Percentiles rank a stretch among this genome's conserved stretches.
Conservation (phyloP, 495 filamentous ascomycete species). For the Penicillium angulare region DNA sequence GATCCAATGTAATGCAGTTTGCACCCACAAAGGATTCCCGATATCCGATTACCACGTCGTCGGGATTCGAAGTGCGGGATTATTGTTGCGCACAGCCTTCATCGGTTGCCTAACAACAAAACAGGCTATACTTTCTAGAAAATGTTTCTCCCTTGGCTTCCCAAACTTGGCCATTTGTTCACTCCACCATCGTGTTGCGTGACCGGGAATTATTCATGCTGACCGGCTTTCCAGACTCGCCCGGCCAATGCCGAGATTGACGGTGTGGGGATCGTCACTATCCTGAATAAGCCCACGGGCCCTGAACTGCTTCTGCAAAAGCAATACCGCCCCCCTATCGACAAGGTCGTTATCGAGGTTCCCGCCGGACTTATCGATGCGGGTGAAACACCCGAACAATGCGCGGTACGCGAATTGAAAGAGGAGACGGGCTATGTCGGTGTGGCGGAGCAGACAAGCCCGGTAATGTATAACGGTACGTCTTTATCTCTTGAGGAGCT, state of each 20-base stretch:
- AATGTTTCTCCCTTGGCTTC: not conserved
- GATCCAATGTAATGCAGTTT: not conserved
- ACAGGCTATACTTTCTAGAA: not conserved
- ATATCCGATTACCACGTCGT: not conserved
- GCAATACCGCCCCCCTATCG: slow-evolving; percentile 83
- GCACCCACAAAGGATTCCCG: too few species aligned
- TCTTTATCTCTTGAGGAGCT: too few species aligned
- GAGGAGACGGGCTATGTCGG: slow-evolving; percentile 95
- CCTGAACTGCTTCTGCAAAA: slow-evolving; percentile 81
- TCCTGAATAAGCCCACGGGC: slow-evolving; percentile 69
- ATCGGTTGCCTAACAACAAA: not conserved
- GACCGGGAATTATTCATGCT: not conserved
- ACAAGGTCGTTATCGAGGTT: slow-evolving; percentile 76
- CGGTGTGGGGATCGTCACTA: slow-evolving; percentile 86
- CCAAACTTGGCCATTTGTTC: not conserved
- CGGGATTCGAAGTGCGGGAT: not conserved
- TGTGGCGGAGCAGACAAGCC: slow-evolving; percentile 46
- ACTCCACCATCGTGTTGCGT: not conserved
- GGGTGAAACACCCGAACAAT: slow-evolving; percentile 72
- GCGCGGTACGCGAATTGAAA: slow-evolving; percentile 82
- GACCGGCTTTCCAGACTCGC: slow-evolving; percentile 49
- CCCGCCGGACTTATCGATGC: slow-evolving; percentile 86
- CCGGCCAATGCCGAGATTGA: slow-evolving; percentile 71
- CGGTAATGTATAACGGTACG: slow-evolving; percentile 29
- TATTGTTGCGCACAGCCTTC: not conserved